Evolutionary conservation across 2,329 filamentous ascomycete genomes (phyloP).

Genomic region (Byssochlamys sp.): DNA sequence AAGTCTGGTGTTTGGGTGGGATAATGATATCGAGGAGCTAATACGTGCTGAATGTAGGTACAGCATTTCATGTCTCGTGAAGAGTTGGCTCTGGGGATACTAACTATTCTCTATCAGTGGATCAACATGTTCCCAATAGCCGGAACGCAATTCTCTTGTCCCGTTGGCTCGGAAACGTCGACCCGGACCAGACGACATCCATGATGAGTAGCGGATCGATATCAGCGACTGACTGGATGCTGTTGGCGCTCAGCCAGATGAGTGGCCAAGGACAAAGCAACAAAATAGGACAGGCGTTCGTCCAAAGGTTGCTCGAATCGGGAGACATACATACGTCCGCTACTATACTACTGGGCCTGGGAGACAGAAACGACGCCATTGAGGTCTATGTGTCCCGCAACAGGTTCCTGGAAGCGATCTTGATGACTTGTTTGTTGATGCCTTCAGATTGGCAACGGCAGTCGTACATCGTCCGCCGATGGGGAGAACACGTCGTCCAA

Average conservation of each 20-base stretch:
- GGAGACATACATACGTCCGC: conserved; percentile 87
- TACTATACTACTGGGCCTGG: conserved; percentile 83
- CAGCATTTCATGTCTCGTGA: background rate
- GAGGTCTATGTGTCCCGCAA: conserved; percentile 91
- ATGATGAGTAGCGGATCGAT: conserved; percentile 70
- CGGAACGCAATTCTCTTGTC: conserved; percentile 71
- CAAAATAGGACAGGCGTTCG: conserved; percentile 80
- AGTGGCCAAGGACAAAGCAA: conserved; percentile 69
- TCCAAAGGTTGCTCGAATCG: conserved; percentile 78
- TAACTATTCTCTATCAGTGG: conserved; percentile 38
- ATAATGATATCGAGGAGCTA: conserved; percentile 68
- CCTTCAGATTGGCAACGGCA: conserved; percentile 86
- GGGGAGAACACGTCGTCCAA: conserved; percentile 84
- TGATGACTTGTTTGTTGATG: conserved; percentile 73
- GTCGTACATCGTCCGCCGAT: conserved; percentile 77
- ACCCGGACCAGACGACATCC: conserved; percentile 69
- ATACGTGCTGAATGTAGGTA: conserved; percentile 67
- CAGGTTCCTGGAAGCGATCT: conserved; percentile 82
- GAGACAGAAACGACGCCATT: conserved; percentile 86
- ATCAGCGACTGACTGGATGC: conserved; percentile 93
- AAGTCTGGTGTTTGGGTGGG: conserved; percentile 88
- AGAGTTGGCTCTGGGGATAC: conserved; percentile 3
- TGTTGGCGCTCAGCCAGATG: conserved; percentile 82
- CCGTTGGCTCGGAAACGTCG: conserved; percentile 85
- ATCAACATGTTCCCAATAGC: conserved; percentile 61